Conservation (phyloP, 1,284 basidiomycete genomes). For the Papiliotrema nemorosa region DNA sequence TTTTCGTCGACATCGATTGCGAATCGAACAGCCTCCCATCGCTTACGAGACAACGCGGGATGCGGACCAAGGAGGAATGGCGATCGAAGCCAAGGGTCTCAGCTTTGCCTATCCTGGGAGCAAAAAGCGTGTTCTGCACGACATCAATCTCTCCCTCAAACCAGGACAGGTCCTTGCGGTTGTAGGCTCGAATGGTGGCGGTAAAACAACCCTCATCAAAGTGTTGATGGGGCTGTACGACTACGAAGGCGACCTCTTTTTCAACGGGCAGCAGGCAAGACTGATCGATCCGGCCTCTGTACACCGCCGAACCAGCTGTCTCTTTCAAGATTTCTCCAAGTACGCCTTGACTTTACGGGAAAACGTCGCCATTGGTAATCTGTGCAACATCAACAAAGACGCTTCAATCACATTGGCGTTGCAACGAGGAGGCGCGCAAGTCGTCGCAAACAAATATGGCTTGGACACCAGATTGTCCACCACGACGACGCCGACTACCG, state of each 20-base stretch:
- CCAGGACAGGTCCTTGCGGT: slow-evolving; percentile 75
- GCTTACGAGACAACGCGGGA: slow-evolving; percentile 27
- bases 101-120: slow-evolving; percentile 73
- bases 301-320: slow-evolving; percentile 67
- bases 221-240: slow-evolving; percentile 66
- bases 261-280: slow-evolving; percentile 66
- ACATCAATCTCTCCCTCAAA: slow-evolving; percentile 64
- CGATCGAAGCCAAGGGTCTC: slow-evolving; percentile 65
- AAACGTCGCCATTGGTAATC: slow-evolving; percentile 53
- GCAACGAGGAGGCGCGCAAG: slow-evolving; percentile 58
- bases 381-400: not conserved
- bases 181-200: slow-evolving; percentile 58
- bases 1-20: not conserved
- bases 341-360: slow-evolving; percentile 68
- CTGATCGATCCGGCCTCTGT: slow-evolving; percentile 63
- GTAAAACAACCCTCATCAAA: slow-evolving; percentile 74
- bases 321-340: slow-evolving; percentile 76
- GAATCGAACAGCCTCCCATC: slow-evolving; percentile 45
- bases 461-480: slow-evolving; percentile 10
- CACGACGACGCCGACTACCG: too few relatives aligned
- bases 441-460: slow-evolving; percentile 18
- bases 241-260: slow-evolving; percentile 58
- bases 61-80: slow-evolving; percentile 49
- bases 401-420: not conserved
- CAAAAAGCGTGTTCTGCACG: slow-evolving; percentile 60